phyloP scores from a whole-genome alignment of 2,329 filamentous ascomycete genomes.

The Coniochaeta sp. region DNA sequence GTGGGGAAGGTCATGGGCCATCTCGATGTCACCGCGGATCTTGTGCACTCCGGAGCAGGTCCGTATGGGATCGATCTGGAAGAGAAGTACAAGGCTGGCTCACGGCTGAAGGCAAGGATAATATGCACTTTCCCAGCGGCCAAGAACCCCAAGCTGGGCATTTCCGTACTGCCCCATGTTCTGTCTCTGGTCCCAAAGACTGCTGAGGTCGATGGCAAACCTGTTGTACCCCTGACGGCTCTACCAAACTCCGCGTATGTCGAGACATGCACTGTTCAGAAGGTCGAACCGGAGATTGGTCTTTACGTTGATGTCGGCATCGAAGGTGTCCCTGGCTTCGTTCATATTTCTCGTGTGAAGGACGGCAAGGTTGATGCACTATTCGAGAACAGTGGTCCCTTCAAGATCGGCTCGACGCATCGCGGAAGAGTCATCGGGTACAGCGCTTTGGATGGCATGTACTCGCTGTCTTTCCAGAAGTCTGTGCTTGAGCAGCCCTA shows the following conservation, averaged over 20 bases:
- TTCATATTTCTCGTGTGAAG: slow-evolving; percentile 87
- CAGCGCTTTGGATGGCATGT: slow-evolving; percentile 79
- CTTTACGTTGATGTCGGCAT: slow-evolving; percentile 70
- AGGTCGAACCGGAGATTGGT: slow-evolving; percentile 73
- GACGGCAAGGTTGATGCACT: slow-evolving; percentile 84
- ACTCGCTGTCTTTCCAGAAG: slow-evolving; percentile 76
- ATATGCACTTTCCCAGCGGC: slow-evolving; percentile 79
- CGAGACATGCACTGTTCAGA: slow-evolving; percentile 69
- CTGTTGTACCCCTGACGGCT: slow-evolving; percentile 43
- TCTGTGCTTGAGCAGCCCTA: slow-evolving; percentile 80
- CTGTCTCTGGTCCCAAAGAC: slow-evolving; percentile 49
- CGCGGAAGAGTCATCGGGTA: slow-evolving; percentile 78
- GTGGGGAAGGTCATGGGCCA: slow-evolving; percentile 87
- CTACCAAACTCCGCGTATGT: slow-evolving; percentile 69
- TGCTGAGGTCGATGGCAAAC: slow-evolving; percentile 30
- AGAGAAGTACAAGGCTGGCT: slow-evolving; percentile 73
- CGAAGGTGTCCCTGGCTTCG: slow-evolving; percentile 69
- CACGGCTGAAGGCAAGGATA: slow-evolving; percentile 77
- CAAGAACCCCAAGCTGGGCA: slow-evolving; percentile 74
- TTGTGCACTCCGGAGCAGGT: slow-evolving; percentile 78
- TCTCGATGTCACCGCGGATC: slow-evolving; percentile 82
- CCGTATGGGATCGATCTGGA: slow-evolving; percentile 62
- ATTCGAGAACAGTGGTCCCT: slow-evolving; percentile 68
- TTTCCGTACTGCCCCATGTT: slow-evolving; percentile 84
- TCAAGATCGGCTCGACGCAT: slow-evolving; percentile 71